Evolutionary conservation across 2,329 filamentous ascomycete species (phyloP).

Genomic region (Fusarium armeniacum): DNA sequence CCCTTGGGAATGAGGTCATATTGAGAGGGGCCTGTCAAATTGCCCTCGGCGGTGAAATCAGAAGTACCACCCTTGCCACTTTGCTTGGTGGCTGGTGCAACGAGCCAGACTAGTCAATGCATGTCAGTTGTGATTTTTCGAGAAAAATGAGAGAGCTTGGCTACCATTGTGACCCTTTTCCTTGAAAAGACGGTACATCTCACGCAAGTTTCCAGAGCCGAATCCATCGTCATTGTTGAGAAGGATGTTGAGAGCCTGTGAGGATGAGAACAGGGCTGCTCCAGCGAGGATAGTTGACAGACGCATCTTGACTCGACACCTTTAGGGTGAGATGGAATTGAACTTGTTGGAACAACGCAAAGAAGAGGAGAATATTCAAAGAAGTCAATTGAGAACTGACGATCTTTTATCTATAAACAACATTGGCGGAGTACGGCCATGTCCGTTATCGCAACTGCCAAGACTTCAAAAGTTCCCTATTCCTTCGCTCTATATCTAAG

Average conservation of each 20-base stretch:
- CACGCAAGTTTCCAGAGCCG: conserved; percentile 51
- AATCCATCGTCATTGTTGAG: conserved; percentile 53
- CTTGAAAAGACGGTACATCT: conserved; percentile 51
- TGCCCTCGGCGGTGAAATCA: conserved; percentile 49
- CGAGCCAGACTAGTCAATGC: conserved; percentile 46
- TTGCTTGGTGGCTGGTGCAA: conserved; percentile 51
- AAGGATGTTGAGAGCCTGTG: conserved; percentile 50
- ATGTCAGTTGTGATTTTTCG: rapidly evolving
- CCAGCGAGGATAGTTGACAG: conserved; percentile 36
- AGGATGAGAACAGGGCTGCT: conserved; percentile 30
- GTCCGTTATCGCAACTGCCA: conserved; percentile 33
- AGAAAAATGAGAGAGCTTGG: rapidly evolving
- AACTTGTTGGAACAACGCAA: background rate
- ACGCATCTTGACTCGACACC: conserved; percentile 39
- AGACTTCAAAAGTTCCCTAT: conserved; percentile 33
- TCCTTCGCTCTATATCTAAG: conserved; percentile 7
- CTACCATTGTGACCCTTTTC: conserved; percentile 50
- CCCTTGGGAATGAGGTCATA: conserved; percentile 51
- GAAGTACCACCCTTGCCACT: conserved; percentile 51
- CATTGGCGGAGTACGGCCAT: conserved; percentile 14
- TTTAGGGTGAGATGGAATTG: background rate
- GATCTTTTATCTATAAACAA: conserved; percentile 27
- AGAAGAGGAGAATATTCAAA: background rate
- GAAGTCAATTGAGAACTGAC: conserved; percentile 12
- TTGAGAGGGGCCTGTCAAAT: conserved; percentile 47